Base-by-base conservation (phyloP, 495 filamentous ascomycete species). In the Penicillium bialowiezense region DNA sequence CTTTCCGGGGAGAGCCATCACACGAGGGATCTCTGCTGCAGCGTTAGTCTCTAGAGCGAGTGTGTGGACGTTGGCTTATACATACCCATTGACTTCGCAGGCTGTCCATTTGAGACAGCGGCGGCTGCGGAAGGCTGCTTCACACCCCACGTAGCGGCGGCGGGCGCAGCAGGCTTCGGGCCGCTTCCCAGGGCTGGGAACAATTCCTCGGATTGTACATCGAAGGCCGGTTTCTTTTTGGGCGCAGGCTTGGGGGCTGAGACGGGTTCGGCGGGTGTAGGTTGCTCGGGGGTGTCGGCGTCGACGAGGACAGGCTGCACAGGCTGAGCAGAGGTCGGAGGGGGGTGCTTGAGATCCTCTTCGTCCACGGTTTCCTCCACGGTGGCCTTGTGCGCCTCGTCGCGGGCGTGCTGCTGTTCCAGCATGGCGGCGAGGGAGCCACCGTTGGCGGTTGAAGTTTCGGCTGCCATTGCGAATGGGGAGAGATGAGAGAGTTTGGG, bases 151-250 rank as follows among this genome's bases (percentile, higher is more conserved):
- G 84, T 78, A 33, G 84, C 82, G 26, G 86, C 74, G 64, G 80
- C 71, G 54, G 83, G 70, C 53, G 74, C 65, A 53, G 76, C 67
- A 17, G 86, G 72, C 68, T 87, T 86, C 26, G 85, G 75, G 9
- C 82, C 81, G 40, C 85, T 82, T 41, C 89, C 93, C 38, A 98
- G 77, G 29, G 90, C 82, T 15, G 93, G 93, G 72, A 98, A 98
- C 33, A 85, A 72, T 67, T 96, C 92, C 60, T 91, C 87, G 3
- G 91, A 96, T 54, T 85, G 76, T 7, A 89, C 87, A 66, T 97
- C 88, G 37, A 96, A 72, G 19, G 64, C 62, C 35, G 70, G 62
- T 9, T 72, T 51, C 38, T 78, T 73, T 44, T 73, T 73, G 7
- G 68, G 51, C 37, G 73, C 76, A 28, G 75, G 46, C 54, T 74